Percentiles rank a stretch among this genome's conserved stretches.
Conservation (phyloP, 805 yeast species). For the Candida coquimbonensis region DNA sequence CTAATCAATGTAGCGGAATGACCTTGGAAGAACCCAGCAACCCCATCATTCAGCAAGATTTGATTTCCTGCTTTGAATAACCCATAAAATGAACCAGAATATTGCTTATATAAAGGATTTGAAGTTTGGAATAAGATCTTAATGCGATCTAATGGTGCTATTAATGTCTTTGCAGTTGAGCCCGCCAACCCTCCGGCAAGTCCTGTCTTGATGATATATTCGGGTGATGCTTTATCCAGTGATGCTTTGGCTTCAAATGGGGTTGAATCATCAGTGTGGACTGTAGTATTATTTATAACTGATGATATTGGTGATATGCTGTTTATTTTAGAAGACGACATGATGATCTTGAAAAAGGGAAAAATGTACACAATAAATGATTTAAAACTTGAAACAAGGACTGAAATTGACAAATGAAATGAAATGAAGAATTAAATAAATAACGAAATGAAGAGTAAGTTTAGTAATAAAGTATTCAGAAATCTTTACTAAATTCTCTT, state of each 20-base stretch:
- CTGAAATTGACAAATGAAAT: too few relatives aligned
- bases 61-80: conserved; percentile 62
- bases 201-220: conserved; percentile 78
- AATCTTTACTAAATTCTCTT: too few relatives aligned
- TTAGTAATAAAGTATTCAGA: too few relatives aligned
- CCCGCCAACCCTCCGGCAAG: conserved; percentile 96
- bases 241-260: conserved; percentile 14
- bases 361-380: too few relatives aligned
- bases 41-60: conserved; percentile 65
- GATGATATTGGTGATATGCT: conserved; percentile 4
- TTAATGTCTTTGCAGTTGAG: conserved; percentile 88
- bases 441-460: too few relatives aligned
- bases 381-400: too few relatives aligned
- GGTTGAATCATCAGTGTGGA: conserved; percentile 15
- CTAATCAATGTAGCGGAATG: conserved; percentile 89
- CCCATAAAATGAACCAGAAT: conserved; percentile 75
- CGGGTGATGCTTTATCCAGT: conserved; percentile 62
- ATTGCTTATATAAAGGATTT: conserved; percentile 79
- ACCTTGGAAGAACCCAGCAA: conserved; percentile 83
- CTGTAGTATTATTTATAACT: conserved; percentile 13
- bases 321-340: conserved; percentile 3
- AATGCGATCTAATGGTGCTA: conserved; percentile 93
- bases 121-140: conserved; percentile 93
- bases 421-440: too few relatives aligned
- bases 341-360: not conserved